Evolutionary conservation across 2,329 filamentous ascomycete species (phyloP), one percentile per base, ranked within the genome.

Genomic region (Trichophyton verrucosum): DNA sequence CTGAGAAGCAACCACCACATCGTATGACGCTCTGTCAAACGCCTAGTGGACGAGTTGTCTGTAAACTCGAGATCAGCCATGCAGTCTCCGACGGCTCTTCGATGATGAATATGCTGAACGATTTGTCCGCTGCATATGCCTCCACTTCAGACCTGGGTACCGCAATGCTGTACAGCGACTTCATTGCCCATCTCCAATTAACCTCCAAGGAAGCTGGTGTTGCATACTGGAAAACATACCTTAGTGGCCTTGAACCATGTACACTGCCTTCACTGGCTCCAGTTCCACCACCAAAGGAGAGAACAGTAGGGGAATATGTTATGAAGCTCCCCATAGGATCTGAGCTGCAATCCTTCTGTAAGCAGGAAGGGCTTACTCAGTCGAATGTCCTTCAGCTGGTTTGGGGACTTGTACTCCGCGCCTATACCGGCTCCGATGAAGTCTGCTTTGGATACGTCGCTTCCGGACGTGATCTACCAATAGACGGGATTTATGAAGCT

Each of bases 301-400:
- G 61, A 51, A n/a, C 42, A 24, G 38, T 59, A 13, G 57, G 60
- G 1, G 60, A 61, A 38, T 57, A 61, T 30, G 58, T 60, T 47
- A 58, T 62, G 11, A 65, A 61, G 13, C 60, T 65, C 17, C 46
- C 61, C 8, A 44, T 63, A 11, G 61, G 59, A n/a, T 15, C 55
- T 11, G 30, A 64, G 30, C 44, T 65, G 20, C 62, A 63, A 17
- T 24, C 46, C 13, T 65, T 65, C 42, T 65, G 62, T 46, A 60
- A 58, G 49, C 61, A 51, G 36, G 55, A 64, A 17, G 61, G 60
- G 7, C 33, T 64, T 11, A 69, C 60, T 59, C 66, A 66, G n/a
- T 64, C 67, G 6, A 80, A 86, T 0, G 65, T 88, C 0, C 80
- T 83, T 24, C 89, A 95, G 70, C 77, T 72, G n/a, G 73, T 74